A percentile compares a stretch with the other conserved stretches of the same genome.
These are phyloP conservation scores for Coemansia sp. DNA, from an alignment of 192 early-diverging fungal species.

Conservation along the genomic window DNA sequence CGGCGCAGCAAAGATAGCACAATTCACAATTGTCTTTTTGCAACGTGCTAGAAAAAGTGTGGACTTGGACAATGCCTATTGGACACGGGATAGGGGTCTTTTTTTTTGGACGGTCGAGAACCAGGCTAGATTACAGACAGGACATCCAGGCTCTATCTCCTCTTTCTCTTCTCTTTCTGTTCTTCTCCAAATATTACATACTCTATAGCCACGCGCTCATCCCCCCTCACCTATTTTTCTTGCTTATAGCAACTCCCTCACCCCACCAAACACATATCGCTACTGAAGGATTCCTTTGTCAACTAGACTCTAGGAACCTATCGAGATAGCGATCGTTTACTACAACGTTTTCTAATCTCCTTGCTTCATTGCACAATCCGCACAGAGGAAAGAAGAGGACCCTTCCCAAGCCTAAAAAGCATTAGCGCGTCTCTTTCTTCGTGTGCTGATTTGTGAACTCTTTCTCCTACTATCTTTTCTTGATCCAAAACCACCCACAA, in stretches of 20 bases:
- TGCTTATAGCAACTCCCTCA: neutral
- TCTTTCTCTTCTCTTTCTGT: conserved; percentile 6
- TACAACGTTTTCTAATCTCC: conserved; percentile 74
- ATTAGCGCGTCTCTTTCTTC: conserved; percentile 40
- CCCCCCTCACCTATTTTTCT: neutral
- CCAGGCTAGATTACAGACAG: conserved; percentile 1
- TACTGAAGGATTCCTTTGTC: conserved; percentile 14
- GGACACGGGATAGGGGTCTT: conserved; percentile 10
- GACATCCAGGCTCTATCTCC: conserved; percentile 15
- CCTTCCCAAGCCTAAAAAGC: conserved; percentile 69
- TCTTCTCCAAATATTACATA: conserved; percentile 12
- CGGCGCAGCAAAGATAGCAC: conserved; percentile 6
- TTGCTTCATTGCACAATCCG: conserved; percentile 78
- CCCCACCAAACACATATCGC: conserved; percentile 4
- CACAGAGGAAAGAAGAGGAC: conserved; percentile 76
- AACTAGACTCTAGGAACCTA: conserved; percentile 14
- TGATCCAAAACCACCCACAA: conserved; percentile 23
- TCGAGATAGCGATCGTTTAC: conserved; percentile 8
- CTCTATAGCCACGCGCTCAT: conserved; percentile 14
- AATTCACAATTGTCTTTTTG: neutral
- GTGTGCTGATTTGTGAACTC: conserved; percentile 33
- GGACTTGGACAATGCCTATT: conserved; percentile 51
- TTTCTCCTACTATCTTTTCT: conserved; percentile 12
- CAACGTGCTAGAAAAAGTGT: conserved; percentile 4
- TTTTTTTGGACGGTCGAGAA: neutral